These are phyloP conservation scores for Elsinoe arachidis DNA, from an alignment of 2,329 filamentous ascomycete genomes.

Conservation along the genomic window DNA sequence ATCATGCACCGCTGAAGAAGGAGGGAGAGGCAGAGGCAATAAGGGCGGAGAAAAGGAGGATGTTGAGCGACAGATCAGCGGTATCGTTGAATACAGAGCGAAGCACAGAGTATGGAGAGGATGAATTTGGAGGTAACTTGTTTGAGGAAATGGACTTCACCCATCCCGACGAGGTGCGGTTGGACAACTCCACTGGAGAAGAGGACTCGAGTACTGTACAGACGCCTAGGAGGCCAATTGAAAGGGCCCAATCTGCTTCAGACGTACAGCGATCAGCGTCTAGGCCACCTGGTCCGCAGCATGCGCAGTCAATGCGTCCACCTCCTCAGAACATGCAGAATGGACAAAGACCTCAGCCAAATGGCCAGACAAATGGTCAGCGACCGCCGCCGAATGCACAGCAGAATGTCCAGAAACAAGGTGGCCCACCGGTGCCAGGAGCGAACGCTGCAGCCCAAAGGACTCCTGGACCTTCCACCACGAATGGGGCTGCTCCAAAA, in stretches of 20 bases:
- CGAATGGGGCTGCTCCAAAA: conserved; percentile 13
- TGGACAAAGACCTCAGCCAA: conserved; percentile 12
- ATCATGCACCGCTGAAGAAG: conserved; percentile 57
- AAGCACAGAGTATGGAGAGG: conserved; percentile 39
- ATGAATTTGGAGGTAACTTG: conserved; percentile 47
- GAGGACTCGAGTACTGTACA: conserved; percentile 18
- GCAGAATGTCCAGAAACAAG: neutral
- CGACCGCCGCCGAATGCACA: neutral
- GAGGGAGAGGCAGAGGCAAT: conserved; percentile 28
- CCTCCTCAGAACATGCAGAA: conserved; percentile 16
- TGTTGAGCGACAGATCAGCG: conserved; percentile 27
- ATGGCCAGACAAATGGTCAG: neutral
- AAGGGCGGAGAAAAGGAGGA: conserved; percentile 12
- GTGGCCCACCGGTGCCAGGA: conserved; percentile 20
- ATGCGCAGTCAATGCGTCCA: conserved; percentile 15
- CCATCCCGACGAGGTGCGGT: conserved; percentile 67
- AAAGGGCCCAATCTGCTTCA: conserved; percentile 18
- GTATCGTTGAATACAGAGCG: conserved; percentile 25
- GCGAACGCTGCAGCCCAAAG: conserved; percentile 14
- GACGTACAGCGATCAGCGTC: conserved; percentile 13
- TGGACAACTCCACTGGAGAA: conserved; percentile 34
- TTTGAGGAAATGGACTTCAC: conserved; percentile 50
- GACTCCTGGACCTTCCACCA: conserved; percentile 22
- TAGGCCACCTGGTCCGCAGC: conserved; percentile 21
- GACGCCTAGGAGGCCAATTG: conserved; percentile 16